A percentile compares a stretch with the other conserved stretches of the same genome.
These are phyloP conservation scores for Adansonia digitata DNA, from an alignment of 345 rosid species.

Conservation along the genomic window DNA sequence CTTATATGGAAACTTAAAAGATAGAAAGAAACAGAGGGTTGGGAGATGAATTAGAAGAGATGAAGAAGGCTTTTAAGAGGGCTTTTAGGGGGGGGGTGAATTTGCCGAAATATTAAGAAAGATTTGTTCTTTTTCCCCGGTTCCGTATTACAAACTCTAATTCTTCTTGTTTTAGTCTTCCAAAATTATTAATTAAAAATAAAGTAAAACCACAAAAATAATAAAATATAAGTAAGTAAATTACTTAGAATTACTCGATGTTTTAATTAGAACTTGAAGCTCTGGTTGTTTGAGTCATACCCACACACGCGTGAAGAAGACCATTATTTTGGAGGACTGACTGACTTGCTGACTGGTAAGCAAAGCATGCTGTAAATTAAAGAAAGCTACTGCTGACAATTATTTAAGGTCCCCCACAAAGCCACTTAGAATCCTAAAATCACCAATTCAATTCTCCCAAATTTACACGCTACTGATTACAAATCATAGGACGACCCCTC, in stretches of 20 bases:
- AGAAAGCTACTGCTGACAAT: neutral
- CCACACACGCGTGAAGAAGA: neutral
- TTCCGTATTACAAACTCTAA: neutral
- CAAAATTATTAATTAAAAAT: neutral
- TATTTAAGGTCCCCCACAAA: conserved; percentile 1
- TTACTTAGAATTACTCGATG: neutral
- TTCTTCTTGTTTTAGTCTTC: neutral
- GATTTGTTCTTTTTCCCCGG: neutral
- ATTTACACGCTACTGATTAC: neutral
- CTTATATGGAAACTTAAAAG: neutral
- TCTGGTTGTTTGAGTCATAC: neutral
- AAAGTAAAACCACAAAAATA: too few species aligned
- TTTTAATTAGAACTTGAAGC: neutral
- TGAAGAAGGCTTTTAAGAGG: neutral
- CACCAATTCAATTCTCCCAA: neutral
- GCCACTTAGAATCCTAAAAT: too few species aligned
- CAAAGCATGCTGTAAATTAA: neutral
- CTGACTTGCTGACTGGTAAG: neutral
- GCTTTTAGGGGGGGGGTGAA: too few species aligned
- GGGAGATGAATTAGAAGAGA: neutral
- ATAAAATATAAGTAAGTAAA: neutral
- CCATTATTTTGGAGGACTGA: conserved; percentile 6
- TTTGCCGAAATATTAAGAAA: neutral
- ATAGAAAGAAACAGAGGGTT: neutral
- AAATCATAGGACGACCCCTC: neutral